These are phyloP conservation scores for Bipolaris zeicola DNA, from an alignment of 2,329 filamentous ascomycete genomes.

Conservation along the genomic window DNA sequence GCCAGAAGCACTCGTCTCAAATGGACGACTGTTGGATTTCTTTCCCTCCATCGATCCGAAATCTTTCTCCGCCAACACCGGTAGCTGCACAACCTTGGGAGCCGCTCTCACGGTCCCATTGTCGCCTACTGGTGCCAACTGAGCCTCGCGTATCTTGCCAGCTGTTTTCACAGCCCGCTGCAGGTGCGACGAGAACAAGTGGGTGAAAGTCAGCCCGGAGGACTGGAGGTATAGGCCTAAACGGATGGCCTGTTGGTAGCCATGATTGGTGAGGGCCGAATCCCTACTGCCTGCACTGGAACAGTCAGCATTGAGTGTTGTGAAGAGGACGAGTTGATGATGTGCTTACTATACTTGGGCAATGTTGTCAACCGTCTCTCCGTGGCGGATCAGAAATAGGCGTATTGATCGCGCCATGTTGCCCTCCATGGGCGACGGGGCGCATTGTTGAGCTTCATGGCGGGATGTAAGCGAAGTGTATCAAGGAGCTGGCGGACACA, in stretches of 20 bases:
- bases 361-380: slow-evolving; percentile 89
- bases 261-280: slow-evolving; percentile 80
- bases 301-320: slow-evolving; percentile 28
- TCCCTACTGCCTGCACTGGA: slow-evolving; percentile 78
- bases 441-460: slow-evolving; percentile 23
- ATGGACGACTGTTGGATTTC: slow-evolving; percentile 55
- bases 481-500: slow-evolving; percentile 1
- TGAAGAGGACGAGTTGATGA: slow-evolving; percentile 1
- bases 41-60: slow-evolving; percentile 75
- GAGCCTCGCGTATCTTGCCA: slow-evolving; percentile 65
- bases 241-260: slow-evolving; percentile 75
- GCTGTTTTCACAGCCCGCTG: slow-evolving; percentile 76
- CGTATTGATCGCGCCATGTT: slow-evolving; percentile 55
- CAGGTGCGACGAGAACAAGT: slow-evolving; percentile 79
- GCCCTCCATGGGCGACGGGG: slow-evolving; percentile 23
- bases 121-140: slow-evolving; percentile 35
- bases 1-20: slow-evolving; percentile 23
- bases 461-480: slow-evolving; percentile 5
- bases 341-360: slow-evolving; percentile 69
- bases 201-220: slow-evolving; percentile 67
- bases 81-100: slow-evolving; percentile 33
- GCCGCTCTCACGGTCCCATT: slow-evolving; percentile 7
- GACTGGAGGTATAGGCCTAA: slow-evolving; percentile 71
- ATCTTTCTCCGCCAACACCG: slow-evolving; percentile 70
- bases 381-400: slow-evolving; percentile 82